Conservation (phyloP, 768 basidiomycete genomes). For the Steccherinum ochraceum region DNA sequence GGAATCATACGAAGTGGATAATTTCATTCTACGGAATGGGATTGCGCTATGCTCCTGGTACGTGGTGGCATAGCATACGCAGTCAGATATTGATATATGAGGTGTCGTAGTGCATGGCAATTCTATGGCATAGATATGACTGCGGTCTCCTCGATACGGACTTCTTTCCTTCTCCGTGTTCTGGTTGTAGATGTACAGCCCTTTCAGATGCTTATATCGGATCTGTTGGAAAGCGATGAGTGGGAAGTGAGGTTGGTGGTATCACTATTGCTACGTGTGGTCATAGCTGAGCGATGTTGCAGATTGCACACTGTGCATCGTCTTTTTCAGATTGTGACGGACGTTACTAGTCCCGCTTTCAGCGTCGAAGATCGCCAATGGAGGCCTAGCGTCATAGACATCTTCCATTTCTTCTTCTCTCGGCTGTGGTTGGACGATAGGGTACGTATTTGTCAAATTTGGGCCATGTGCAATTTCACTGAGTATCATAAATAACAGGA, state of each 20-base stretch:
- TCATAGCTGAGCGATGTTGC: neutral
- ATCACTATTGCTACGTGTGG: neutral
- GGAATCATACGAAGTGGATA: constrained; percentile 64
- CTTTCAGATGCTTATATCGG: constrained; percentile 44
- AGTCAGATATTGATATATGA: neutral
- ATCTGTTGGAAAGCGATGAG: constrained; percentile 25
- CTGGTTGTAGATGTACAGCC: constrained; percentile 61
- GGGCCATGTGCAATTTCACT: constrained; percentile 1
- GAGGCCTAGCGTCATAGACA: constrained; percentile 51
- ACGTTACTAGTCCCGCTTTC: constrained; percentile 59
- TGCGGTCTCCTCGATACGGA: constrained; percentile 48
- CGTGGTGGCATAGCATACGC: constrained; percentile 10
- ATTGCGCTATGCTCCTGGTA: constrained; percentile 55
- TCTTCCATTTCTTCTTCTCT: constrained; percentile 57
- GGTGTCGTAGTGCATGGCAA: constrained; percentile 50
- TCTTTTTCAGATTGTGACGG: constrained; percentile 60
- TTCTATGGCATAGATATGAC: constrained; percentile 57
- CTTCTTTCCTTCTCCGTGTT: constrained; percentile 49
- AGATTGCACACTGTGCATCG: constrained; percentile 49
- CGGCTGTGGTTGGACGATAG: constrained; percentile 58
- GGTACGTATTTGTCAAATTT: constrained; percentile 29
- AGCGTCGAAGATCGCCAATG: constrained; percentile 60
- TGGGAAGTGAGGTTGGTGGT: constrained; percentile 48
- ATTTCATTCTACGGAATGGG: constrained; percentile 64
- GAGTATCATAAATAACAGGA: constrained; percentile 38